Percentiles rank a stretch among this genome's conserved stretches.
Evolutionary conservation across 805 yeast species (phyloP).

Genomic region (Candida insectorum): DNA sequence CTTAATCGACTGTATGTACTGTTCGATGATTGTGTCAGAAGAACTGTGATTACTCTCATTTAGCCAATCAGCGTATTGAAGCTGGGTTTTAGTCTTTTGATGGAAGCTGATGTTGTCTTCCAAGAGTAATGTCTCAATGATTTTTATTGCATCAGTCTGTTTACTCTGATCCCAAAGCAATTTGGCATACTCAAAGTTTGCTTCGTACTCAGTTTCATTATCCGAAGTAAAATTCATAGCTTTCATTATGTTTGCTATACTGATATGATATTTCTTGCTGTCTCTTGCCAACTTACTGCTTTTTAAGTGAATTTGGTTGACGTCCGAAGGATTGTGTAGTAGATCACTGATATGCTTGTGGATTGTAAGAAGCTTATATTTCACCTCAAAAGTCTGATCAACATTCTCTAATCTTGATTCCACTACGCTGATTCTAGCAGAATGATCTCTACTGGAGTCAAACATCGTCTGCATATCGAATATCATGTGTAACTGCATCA

Average conservation of each 20-base stretch:
- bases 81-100: slow-evolving; percentile 46
- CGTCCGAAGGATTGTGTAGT: slow-evolving; percentile 22
- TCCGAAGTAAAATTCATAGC: slow-evolving; percentile 38
- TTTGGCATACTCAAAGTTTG: slow-evolving; percentile 71
- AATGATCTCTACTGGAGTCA: slow-evolving; percentile 3
- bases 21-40: slow-evolving; percentile 65
- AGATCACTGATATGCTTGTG: slow-evolving; percentile 46
- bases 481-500: slow-evolving; percentile 35
- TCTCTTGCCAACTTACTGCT: slow-evolving; percentile 66
- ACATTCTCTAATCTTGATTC: slow-evolving; percentile 28
- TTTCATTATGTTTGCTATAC: slow-evolving; percentile 63
- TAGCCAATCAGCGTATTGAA: slow-evolving; percentile 84
- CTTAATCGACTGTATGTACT: slow-evolving; percentile 58
- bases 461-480: slow-evolving; percentile 31
- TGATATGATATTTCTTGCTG: slow-evolving; percentile 65
- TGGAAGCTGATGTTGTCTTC: slow-evolving; percentile 1
- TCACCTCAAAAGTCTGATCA: slow-evolving; percentile 50
- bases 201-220: slow-evolving; percentile 2
- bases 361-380: slow-evolving; percentile 56
- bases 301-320: slow-evolving; percentile 47
- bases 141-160: slow-evolving; percentile 75
- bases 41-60: slow-evolving; percentile 82
- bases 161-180: slow-evolving; percentile 89
- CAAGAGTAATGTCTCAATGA: slow-evolving; percentile 41
- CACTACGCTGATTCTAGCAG: slow-evolving; percentile 22